A percentile compares a stretch with the other conserved stretches of the same genome.
Evolutionary conservation across 495 filamentous ascomycete genomes (phyloP).

Genomic region (Astrothelium subdiscretum): DNA sequence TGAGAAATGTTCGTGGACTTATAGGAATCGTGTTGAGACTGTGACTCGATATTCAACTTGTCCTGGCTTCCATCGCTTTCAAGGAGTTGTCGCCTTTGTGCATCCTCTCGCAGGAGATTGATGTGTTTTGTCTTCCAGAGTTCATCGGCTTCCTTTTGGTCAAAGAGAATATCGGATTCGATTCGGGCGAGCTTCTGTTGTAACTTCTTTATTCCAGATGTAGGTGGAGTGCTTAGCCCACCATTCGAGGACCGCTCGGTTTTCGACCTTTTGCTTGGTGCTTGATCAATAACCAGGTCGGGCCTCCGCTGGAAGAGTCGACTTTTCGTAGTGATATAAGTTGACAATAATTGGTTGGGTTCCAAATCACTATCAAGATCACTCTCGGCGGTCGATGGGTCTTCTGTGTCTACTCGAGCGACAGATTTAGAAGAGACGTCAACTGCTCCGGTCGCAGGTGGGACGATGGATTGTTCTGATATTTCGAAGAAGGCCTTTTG

Average conservation of each 20-base stretch:
- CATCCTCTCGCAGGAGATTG: conserved; percentile 50
- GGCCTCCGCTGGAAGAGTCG: conserved; percentile 63
- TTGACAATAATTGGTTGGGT: conserved; percentile 63
- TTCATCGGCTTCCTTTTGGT: conserved; percentile 60
- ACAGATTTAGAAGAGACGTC: conserved; percentile 4
- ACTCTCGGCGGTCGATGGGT: conserved; percentile 16
- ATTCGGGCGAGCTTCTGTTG: conserved; percentile 62
- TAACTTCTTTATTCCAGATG: conserved; percentile 47
- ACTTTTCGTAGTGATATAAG: conserved; percentile 59
- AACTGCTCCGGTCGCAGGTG: not conserved
- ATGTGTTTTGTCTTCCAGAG: conserved; percentile 59
- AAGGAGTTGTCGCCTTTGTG: conserved; percentile 23
- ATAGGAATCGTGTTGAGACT: not conserved
- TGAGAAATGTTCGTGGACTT: not conserved
- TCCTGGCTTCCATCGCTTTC: not conserved
- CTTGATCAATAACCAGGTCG: conserved; percentile 23
- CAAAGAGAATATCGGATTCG: conserved; percentile 77
- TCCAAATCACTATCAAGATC: conserved; percentile 46
- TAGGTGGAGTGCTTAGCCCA: conserved; percentile 15
- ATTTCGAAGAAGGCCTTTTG: not conserved
- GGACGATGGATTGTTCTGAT: not conserved
- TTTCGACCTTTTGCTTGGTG: conserved; percentile 20
- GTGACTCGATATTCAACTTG: not conserved
- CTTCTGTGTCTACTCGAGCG: not conserved
- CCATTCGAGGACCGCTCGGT: conserved; percentile 23